Percentiles rank a stretch among this genome's conserved stretches.
These are phyloP conservation scores for Zelopaecilomyces penicillatus DNA, from an alignment of 2,329 filamentous ascomycete genomes.

Conservation along the genomic window DNA sequence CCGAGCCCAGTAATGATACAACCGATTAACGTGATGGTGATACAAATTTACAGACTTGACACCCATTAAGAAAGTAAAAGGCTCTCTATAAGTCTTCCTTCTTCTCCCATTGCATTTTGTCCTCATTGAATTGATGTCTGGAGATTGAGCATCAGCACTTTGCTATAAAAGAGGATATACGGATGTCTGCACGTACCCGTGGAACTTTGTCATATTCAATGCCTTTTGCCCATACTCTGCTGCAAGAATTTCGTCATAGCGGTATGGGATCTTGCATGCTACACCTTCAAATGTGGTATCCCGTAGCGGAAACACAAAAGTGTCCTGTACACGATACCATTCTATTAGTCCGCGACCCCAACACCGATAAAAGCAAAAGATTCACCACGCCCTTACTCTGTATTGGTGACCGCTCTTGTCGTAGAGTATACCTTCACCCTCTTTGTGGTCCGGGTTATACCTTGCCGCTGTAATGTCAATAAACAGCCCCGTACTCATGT, in stretches of 20 bases:
- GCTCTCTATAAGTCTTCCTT: too few relatives aligned
- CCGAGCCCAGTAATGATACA: too few relatives aligned
- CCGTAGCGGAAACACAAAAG: constrained; percentile 60
- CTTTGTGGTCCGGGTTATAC: constrained; percentile 36
- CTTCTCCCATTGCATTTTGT: constrained; percentile 25
- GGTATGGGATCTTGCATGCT: constrained; percentile 56
- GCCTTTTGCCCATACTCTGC: constrained; percentile 49
- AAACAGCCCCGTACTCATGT: constrained; percentile 36
- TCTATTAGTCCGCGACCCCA: background rate
- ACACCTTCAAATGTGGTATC: constrained; percentile 61
- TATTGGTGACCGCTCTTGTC: constrained; percentile 46
- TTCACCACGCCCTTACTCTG: constrained; percentile 23
- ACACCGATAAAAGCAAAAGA: too few relatives aligned
- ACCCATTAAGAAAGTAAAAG: too few relatives aligned
- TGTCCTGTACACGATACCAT: constrained; percentile 28
- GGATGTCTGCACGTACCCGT: constrained; percentile 34
- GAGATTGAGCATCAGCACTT: background rate
- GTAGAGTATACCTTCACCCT: constrained; percentile 36
- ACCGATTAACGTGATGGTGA: too few relatives aligned
- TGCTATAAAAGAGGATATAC: background rate
- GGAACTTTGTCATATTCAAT: constrained; percentile 41
- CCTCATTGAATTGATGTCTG: constrained; percentile 34
- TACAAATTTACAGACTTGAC: too few relatives aligned
- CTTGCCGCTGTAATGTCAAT: constrained; percentile 45
- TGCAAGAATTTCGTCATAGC: constrained; percentile 49